Conservation (phyloP, 2,329 filamentous ascomycete genomes). For the Fusarium stilboides region DNA sequence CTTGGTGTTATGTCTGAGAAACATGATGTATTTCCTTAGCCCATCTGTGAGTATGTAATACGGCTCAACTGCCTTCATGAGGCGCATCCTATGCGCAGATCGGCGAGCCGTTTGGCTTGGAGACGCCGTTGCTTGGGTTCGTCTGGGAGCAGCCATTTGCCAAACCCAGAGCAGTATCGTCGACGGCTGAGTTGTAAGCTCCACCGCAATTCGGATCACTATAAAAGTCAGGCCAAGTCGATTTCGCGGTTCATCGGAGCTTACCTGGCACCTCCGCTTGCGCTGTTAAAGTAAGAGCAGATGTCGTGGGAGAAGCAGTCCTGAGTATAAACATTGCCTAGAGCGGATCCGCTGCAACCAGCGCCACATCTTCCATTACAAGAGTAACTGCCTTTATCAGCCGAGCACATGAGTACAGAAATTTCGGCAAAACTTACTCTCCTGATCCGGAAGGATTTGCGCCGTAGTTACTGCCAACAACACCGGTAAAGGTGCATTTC, state of each 20-base stretch:
- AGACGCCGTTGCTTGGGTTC: constrained; percentile 52
- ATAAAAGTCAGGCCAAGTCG: background rate
- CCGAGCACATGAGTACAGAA: too few species aligned
- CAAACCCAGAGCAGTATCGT: constrained; percentile 59
- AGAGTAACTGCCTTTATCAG: constrained; percentile 57
- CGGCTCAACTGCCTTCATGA: too few species aligned
- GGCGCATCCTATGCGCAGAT: constrained; percentile 39
- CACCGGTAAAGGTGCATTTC: constrained; percentile 60
- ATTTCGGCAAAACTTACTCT: constrained; percentile 56
- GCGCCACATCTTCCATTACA: constrained; percentile 66
- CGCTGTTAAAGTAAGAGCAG: constrained; percentile 66
- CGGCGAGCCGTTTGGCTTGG: constrained; percentile 48
- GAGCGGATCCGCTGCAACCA: constrained; percentile 59
- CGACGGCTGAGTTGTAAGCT: constrained; percentile 60
- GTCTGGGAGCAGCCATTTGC: constrained; percentile 54
- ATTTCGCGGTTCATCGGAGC: accelerated
- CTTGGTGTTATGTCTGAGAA: too few species aligned
- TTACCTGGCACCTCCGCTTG: constrained; percentile 62
- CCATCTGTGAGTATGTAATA: too few species aligned
- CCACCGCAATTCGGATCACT: constrained; percentile 65
- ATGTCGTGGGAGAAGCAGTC: constrained; percentile 67
- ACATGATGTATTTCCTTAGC: too few species aligned
- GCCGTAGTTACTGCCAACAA: constrained; percentile 66
- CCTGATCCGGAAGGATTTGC: constrained; percentile 57
- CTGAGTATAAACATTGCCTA: constrained; percentile 66